Base-by-base conservation (phyloP, 768 basidiomycete genomes). In the Serendipita sp. region DNA sequence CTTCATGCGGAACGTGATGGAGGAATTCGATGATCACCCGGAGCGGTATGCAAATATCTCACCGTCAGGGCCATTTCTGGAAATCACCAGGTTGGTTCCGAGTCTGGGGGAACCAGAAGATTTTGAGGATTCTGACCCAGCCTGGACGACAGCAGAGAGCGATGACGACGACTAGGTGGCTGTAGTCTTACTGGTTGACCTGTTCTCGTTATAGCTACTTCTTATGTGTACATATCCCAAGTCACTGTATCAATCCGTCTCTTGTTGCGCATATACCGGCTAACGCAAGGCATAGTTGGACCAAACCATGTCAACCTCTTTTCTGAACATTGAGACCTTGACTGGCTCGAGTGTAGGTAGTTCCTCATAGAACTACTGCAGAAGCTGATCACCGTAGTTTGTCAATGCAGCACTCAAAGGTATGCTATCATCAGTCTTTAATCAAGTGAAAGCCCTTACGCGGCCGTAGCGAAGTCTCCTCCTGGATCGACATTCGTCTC, bases 401-500 rank as follows among this genome's bases (percentile, higher is more conserved):
- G 18, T 50, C 48, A 50, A 50, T 31, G n/a, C 48, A 8, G 29
- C 48, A 18, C 29, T 50, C 6, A 50, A 50, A 2, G 48, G 48
- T 50, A 31, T 1, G 18, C 29, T 50, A 50, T 50, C 1, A 40
- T 13, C 13, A 23, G 23, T 23, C 1, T 23, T 1, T 23, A 1
- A 23, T 23, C 23, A 23, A 23, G 23, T 23, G 23, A 23, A 23
- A 23, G 23, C 23, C 23, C 23, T 23, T 23, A 23, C 1, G 23
- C 1, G 23, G 23, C 23, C 23, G 23, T 50, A 50, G 48, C 48
- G 2, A 50, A 50, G n/a, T 31, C 8, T 15, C 66, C 64, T 3
- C 68, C 68, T 5, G 70, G 70, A 11, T 18, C 64, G 8, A 69
- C 69, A 11, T 69, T 67, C 66, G 63, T 72, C 27, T 31, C 58